phyloP scores from a whole-genome alignment of 2,329 filamentous ascomycete genomes.

The Fusarium heterosporum region DNA sequence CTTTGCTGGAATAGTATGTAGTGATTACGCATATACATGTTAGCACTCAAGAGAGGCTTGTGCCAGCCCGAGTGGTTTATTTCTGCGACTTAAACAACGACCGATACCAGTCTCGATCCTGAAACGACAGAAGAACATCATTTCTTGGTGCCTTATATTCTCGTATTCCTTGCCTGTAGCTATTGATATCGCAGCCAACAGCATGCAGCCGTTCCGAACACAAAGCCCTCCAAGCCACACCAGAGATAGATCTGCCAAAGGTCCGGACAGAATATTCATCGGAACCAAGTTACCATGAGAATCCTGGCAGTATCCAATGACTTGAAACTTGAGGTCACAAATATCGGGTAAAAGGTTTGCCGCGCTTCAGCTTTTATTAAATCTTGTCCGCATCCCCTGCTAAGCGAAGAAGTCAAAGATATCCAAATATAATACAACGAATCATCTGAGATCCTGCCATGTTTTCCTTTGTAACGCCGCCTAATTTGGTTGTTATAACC shows the following conservation, averaged over 20 bases:
- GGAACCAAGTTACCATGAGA: background rate
- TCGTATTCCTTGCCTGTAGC: slow-evolving; percentile 25
- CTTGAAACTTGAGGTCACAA: background rate
- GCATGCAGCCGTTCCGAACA: slow-evolving; percentile 35
- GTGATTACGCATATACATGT: background rate
- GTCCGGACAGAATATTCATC: slow-evolving; percentile 5
- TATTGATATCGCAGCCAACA: slow-evolving; percentile 14
- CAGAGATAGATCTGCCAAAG: slow-evolving; percentile 11
- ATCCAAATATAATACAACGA: slow-evolving; percentile 29
- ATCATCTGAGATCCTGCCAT: background rate
- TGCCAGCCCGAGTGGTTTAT: background rate
- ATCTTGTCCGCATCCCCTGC: background rate
- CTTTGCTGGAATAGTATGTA: background rate
- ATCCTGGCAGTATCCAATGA: background rate
- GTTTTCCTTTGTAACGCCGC: slow-evolving; percentile 27
- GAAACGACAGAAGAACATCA: background rate
- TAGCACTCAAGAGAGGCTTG: background rate
- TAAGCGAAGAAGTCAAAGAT: background rate
- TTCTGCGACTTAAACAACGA: background rate
- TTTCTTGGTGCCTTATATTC: slow-evolving; percentile 12
- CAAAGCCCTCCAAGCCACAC: slow-evolving; percentile 35
- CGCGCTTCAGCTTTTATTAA: slow-evolving; percentile 18
- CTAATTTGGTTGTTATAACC: background rate
- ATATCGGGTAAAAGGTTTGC: background rate
- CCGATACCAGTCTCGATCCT: background rate